Evolutionary conservation across 23 red algal genomes (phyloP), one percentile per base, ranked within the genome.

Genomic region (Pyropia yezoensis): DNA sequence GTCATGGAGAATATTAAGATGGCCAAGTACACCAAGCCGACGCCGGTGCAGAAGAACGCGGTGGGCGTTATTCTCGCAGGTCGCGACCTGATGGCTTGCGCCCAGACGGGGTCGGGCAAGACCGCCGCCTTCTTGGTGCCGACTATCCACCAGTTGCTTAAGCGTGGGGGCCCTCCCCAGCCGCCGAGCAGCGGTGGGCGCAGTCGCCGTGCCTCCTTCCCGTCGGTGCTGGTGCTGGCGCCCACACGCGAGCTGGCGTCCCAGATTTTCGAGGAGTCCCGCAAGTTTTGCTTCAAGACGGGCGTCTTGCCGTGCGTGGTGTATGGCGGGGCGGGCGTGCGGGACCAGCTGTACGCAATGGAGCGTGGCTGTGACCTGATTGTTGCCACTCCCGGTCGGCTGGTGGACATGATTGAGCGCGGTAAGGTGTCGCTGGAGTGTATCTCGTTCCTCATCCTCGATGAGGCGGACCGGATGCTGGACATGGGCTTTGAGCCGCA

Each of bases 401-500:
- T 98, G 14, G 73, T 98, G 18, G 94, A 98, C 47, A 82, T 98
- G 74, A 84, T 98, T 39, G 83, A 98, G 34, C 79, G 94, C 39
- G 94, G 94, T 12, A 70, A 76, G 52, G 82, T 98, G 58, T 87
- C 75, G 7, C 67, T 98, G 0, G 81, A 80, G 49, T 80, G 69
- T 59, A 71, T 98, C 33, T 52, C 63, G 14, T 98, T 98, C 65
- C 68, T 98, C 1, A 98, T 79, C 50, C 75, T 98, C 3, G 94
- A 98, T 50, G 94, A 98, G 66, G 94, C 94, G 25, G 94, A 98
- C 73, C 79, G 94, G 11, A 98, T 98, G 94, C 69, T 98, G 33
- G 94, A 98, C 70, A 98, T 98, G 94, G 94, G 94, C 21, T 98
- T 98, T 59, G 94, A 98, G 75, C 94, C 94, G 52, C 94, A 98